Conservation (phyloP, 768 basidiomycete genomes). For the Ephemerocybe angulata region DNA sequence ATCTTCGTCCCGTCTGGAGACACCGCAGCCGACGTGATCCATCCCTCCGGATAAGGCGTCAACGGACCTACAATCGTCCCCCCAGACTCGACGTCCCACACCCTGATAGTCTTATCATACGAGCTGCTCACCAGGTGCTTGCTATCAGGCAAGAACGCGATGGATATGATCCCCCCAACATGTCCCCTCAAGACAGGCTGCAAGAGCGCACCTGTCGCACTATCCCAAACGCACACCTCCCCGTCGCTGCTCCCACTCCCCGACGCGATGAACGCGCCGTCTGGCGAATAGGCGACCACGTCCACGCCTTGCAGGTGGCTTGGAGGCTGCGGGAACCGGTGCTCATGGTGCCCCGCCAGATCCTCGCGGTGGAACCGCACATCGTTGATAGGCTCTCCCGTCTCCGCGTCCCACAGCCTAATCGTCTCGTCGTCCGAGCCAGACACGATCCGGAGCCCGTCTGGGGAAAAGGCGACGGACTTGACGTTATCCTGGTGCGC, state of each 20-base stretch:
- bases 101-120: conserved; percentile 18
- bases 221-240: conserved; percentile 16
- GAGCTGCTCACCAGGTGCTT: conserved; percentile 19
- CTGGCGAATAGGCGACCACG: conserved; percentile 18
- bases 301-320: conserved; percentile 12
- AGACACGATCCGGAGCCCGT: conserved; percentile 25
- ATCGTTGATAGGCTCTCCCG: conserved; percentile 3
- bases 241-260: conserved; percentile 11
- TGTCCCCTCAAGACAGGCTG: conserved; percentile 15
- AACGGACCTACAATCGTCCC: conserved; percentile 6
- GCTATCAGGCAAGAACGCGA: conserved; percentile 18
- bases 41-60: conserved; percentile 9
- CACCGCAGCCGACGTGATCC: conserved; percentile 18
- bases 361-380: conserved; percentile 12
- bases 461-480: conserved; percentile 20
- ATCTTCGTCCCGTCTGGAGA: conserved; percentile 18
- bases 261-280: conserved; percentile 18
- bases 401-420: conserved; percentile 22
- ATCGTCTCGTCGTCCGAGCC: conserved; percentile 25
- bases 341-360: conserved; percentile 14
- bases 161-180: conserved; percentile 13
- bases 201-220: conserved; percentile 6
- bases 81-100: conserved; percentile 22
- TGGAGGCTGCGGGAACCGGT: conserved; percentile 12
- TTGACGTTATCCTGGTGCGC: conserved; percentile 12